Percentiles rank a stretch among this genome's conserved stretches.
phyloP scores from a whole-genome alignment of 192 early-diverging fungal genomes.

The Phycomyces nitens region DNA sequence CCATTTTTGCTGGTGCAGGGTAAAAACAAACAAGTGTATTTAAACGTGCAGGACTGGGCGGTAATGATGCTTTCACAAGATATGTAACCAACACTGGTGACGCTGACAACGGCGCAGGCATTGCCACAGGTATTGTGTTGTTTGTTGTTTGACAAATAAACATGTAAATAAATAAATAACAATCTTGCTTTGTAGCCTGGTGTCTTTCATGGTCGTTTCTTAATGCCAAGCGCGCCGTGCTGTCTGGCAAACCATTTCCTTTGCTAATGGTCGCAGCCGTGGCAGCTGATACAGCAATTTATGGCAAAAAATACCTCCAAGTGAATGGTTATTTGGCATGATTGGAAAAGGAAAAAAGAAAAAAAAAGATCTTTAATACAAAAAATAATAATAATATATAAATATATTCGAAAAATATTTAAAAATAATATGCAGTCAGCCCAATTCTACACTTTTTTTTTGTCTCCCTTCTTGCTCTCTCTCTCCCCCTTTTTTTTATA shows the following conservation, averaged over 20 bases:
- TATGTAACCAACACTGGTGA: slow-evolving; percentile 34
- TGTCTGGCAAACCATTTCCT: slow-evolving; percentile 24
- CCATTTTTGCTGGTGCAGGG: slow-evolving; percentile 37
- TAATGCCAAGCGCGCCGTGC: slow-evolving; percentile 21
- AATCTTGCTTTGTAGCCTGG: slow-evolving; percentile 28
- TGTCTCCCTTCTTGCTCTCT: not conserved
- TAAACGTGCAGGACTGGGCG: too few relatives aligned
- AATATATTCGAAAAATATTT: not conserved
- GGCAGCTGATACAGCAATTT: slow-evolving; percentile 21
- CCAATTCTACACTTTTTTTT: too few relatives aligned
- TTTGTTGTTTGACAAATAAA: not conserved
- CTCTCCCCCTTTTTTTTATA: not conserved
- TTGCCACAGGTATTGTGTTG: slow-evolving; percentile 34
- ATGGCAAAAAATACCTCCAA: slow-evolving; percentile 35
- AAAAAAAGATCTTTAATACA: not conserved
- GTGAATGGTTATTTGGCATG: slow-evolving; percentile 33
- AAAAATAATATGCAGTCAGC: too few relatives aligned
- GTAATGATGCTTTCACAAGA: slow-evolving; percentile 1
- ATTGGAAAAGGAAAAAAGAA: not conserved
- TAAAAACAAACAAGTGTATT: slow-evolving; percentile 18
- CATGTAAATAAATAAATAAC: not conserved
- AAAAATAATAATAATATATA: not conserved
- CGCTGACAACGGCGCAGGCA: slow-evolving; percentile 38
- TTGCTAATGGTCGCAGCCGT: slow-evolving; percentile 20
- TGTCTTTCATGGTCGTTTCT: slow-evolving; percentile 39